Conservation (phyloP, 148 eudicot species). For the Nepenthes mirabilis region DNA sequence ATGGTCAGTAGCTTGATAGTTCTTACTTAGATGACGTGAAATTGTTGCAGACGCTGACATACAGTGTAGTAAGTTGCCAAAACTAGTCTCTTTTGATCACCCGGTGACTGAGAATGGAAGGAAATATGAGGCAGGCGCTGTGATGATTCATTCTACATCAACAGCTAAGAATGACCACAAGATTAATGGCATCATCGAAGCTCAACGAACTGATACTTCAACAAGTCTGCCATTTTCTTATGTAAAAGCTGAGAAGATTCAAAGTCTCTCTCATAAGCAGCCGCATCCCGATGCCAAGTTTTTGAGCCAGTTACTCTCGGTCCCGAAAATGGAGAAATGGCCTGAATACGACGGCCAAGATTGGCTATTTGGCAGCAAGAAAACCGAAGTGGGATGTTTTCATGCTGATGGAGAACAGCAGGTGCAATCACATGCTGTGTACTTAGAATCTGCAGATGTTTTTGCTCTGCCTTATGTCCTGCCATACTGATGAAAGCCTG, state of each 20-base stretch:
- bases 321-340: constrained; percentile 24
- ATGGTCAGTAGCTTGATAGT: background rate
- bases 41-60: constrained; percentile 23
- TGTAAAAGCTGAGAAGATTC: constrained; percentile 6
- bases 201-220: background rate
- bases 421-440: constrained; percentile 31
- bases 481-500: constrained; percentile 20
- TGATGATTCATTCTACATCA: constrained; percentile 4
- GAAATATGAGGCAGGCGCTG: constrained; percentile 8
- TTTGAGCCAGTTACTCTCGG: constrained; percentile 22
- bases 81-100: constrained; percentile 13
- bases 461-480: constrained; percentile 40
- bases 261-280: constrained; percentile 16
- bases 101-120: constrained; percentile 19
- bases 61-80: constrained; percentile 22
- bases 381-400: constrained; percentile 2
- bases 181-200: constrained; percentile 6
- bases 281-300: constrained; percentile 44
- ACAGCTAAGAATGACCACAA: constrained; percentile 10
- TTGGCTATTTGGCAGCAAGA: constrained; percentile 27
- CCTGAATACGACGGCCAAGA: constrained; percentile 22
- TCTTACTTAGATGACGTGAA: background rate
- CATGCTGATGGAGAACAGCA: constrained; percentile 9
- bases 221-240: background rate
- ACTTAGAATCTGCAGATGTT: constrained; percentile 25